Conservation (phyloP, 306 rosid genomes). For the Acacia crassicarpa region DNA sequence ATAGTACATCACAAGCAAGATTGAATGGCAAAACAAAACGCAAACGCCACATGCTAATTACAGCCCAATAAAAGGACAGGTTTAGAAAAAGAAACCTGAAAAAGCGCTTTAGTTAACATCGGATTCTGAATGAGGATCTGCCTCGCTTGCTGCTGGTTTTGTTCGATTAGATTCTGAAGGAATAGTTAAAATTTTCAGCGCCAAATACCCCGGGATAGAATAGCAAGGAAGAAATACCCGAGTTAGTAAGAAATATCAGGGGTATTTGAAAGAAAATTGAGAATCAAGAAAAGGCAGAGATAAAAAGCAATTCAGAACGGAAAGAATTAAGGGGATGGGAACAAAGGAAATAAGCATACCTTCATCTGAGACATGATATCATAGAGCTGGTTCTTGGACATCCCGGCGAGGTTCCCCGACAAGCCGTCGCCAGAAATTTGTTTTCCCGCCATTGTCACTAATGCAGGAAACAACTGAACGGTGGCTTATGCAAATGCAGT, state of each 20-base stretch:
- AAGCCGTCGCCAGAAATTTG: slow-evolving; percentile 66
- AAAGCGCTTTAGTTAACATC: slow-evolving; percentile 83
- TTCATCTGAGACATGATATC: slow-evolving; percentile 99
- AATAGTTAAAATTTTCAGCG: neutral
- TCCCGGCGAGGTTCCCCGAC: slow-evolving; percentile 77
- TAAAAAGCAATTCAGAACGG: neutral
- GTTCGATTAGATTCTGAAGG: slow-evolving; percentile 72
- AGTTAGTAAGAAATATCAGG: neutral
- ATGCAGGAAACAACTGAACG: neutral
- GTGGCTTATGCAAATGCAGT: neutral
- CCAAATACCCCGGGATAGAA: neutral
- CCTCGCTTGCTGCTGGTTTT: slow-evolving; percentile 91
- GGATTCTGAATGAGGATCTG: slow-evolving; percentile 97
- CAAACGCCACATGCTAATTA: neutral
- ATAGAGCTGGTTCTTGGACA: slow-evolving; percentile 90
- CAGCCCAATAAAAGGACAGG: neutral
- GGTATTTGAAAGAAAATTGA: slow-evolving; percentile 1
- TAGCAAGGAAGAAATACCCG: neutral
- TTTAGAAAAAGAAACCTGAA: slow-evolving; percentile 62
- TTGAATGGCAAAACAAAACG: neutral
- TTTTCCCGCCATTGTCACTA: slow-evolving; percentile 76
- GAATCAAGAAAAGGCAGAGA: neutral
- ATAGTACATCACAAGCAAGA: neutral
- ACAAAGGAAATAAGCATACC: slow-evolving; percentile 20
- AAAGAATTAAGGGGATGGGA: neutral